Evolutionary conservation across 2,329 filamentous ascomycete species (phyloP).

Genomic region (Beauveria sp.): DNA sequence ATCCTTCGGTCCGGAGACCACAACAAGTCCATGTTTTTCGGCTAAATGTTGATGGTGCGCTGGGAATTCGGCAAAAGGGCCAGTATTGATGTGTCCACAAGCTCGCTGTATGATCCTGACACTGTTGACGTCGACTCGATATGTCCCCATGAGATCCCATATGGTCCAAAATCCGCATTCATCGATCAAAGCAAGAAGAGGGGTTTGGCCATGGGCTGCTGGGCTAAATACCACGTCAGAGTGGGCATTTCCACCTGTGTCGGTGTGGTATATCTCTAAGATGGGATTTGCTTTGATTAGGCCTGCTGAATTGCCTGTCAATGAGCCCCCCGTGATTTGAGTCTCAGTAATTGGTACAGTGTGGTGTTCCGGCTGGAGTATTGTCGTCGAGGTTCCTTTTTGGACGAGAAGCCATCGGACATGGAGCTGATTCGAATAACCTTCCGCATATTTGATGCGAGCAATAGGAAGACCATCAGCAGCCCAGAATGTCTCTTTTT

Average conservation of each 20-base stretch:
- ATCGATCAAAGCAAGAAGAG: constrained; percentile 61
- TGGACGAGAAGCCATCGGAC: constrained; percentile 48
- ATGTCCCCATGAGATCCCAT: constrained; percentile 48
- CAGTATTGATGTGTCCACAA: constrained; percentile 38
- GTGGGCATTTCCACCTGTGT: constrained; percentile 49
- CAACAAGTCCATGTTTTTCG: constrained; percentile 36
- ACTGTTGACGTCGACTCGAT: constrained; percentile 25
- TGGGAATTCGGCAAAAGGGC: constrained; percentile 28
- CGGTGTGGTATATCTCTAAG: constrained; percentile 40
- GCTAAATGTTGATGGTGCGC: constrained; percentile 20
- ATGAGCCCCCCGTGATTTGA: constrained; percentile 1
- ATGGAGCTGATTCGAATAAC: constrained; percentile 27
- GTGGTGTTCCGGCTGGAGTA: constrained; percentile 45
- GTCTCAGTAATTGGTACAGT: constrained; percentile 25
- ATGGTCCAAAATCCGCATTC: constrained; percentile 58
- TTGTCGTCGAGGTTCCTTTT: constrained; percentile 41
- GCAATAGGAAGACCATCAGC: constrained; percentile 43
- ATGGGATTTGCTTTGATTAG: constrained; percentile 49
- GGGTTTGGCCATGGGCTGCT: constrained; percentile 34
- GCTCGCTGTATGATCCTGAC: constrained; percentile 26
- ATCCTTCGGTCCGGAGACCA: constrained; percentile 20
- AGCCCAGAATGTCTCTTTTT: constrained; percentile 46
- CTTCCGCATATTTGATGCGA: constrained; percentile 42
- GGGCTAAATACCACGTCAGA: constrained; percentile 61
- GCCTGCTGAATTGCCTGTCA: constrained; percentile 30